Percentiles rank a stretch among this genome's conserved stretches.
Evolutionary conservation across 345 rosid species (phyloP).

Genomic region (Kernera saxatilis): DNA sequence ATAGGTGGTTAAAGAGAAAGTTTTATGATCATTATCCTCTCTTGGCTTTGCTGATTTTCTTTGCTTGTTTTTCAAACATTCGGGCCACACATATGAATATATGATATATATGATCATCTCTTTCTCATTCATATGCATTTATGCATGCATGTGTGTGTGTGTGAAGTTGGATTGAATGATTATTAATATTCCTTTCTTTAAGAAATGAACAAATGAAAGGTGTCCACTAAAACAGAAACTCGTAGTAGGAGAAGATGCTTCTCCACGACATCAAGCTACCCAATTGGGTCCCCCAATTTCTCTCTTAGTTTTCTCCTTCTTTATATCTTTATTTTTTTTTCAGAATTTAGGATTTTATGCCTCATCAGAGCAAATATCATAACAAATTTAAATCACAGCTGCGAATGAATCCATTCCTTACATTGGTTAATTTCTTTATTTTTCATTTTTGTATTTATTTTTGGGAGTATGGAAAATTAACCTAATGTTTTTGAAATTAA

Average conservation of each 20-base stretch:
- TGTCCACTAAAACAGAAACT: slow-evolving; percentile 28
- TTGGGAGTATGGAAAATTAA: neutral
- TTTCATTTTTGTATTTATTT: neutral
- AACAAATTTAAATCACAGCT: neutral
- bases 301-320: slow-evolving; percentile 38
- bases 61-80: slow-evolving; percentile 76
- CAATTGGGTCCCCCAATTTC: slow-evolving; percentile 17
- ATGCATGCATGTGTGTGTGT: slow-evolving; percentile 28
- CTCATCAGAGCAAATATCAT: neutral
- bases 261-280: slow-evolving; percentile 34
- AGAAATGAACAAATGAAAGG: slow-evolving; percentile 31
- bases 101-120: slow-evolving; percentile 5
- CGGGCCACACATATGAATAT: slow-evolving; percentile 47
- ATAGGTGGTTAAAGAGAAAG: slow-evolving; percentile 54
- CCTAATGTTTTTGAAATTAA: neutral
- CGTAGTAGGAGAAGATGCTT: slow-evolving; percentile 35
- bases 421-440: neutral
- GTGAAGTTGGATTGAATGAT: slow-evolving; percentile 33
- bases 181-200: slow-evolving; percentile 34
- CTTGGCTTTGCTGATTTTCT: slow-evolving; percentile 29
- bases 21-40: slow-evolving; percentile 38
- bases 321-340: neutral
- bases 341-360: slow-evolving; percentile 3
- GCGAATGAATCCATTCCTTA: neutral
- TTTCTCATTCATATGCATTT: slow-evolving; percentile 7